Evolutionary conservation across 345 rosid genomes (phyloP), one percentile per base, ranked within the genome.

Genomic region (Aquilaria yunnanensis): DNA sequence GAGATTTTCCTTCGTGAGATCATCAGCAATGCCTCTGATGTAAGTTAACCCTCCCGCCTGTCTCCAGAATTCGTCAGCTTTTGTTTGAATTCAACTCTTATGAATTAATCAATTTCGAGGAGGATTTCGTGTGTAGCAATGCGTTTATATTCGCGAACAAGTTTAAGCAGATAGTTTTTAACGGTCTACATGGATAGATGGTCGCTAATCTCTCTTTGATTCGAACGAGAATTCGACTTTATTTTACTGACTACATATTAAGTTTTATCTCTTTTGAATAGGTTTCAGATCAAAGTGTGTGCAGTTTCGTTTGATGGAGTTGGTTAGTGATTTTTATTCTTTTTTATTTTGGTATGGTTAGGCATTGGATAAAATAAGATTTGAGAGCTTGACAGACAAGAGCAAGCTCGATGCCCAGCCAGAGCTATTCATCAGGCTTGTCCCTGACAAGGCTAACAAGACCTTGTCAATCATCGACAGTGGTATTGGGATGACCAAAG

Each of bases 381-480:
- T 79, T 6, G 97, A 84, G 82, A 54, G 89, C 50, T 68, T 90
- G 72, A 90, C 96, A 0, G 96, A 90, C 32, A 90, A 90, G 86
- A 85, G 85, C 89, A 87, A 85, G 77, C 90, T 90, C 0, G 92
- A 90, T 72, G 97, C 81, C 0, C 90, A 87, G 47, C 93, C 96
- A 0, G 93, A 90, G 64, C 78, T 88, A 16, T 90, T 90, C 71
- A 90, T 90, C 54, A 75, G 87, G 65, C 11, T 90, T 12, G 81
- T 90, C 0, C 93, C 96, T 8, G 97, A 88, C 66, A 88, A 85
- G 68, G 77, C 63, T 2, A 85, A 85, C 82, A 90, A 84, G 67
- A 81, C 96, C 0, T 83, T 90, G 9, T 71, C 93, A 1, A 88
- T 90, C 51, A 82, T 82, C 3, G 97, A 90, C 63, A 90, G 96